A percentile compares a stretch with the other conserved stretches of the same genome.
Evolutionary conservation across 2,329 filamentous ascomycete species (phyloP).

Genomic region (Ascochyta pisi): DNA sequence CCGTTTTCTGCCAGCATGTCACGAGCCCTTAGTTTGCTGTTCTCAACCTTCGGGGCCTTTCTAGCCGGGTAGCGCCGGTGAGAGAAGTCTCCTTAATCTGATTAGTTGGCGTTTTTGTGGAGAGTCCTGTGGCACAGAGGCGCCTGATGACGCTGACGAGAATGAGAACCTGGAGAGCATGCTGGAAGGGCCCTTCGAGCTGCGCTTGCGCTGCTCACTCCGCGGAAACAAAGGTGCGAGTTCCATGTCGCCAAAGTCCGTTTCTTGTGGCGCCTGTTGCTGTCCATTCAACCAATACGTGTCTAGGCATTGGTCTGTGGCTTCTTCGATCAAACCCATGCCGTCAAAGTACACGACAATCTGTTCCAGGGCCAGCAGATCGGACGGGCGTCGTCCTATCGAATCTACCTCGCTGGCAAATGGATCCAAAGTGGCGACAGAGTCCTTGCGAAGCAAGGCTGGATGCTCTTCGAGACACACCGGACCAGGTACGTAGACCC

Average conservation of each 20-base stretch:
- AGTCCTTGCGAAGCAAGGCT: conserved; percentile 47
- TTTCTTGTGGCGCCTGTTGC: conserved; percentile 11
- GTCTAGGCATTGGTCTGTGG: conserved; percentile 40
- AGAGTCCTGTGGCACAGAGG: conserved; percentile 18
- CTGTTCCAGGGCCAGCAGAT: conserved; percentile 44
- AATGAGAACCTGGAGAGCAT: conserved; percentile 28
- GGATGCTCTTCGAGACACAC: conserved; percentile 47
- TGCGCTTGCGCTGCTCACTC: conserved; percentile 9
- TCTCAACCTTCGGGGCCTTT: conserved; percentile 19
- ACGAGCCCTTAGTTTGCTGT: conserved; percentile 20
- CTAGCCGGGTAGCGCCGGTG: conserved; percentile 28
- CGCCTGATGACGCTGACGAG: conserved; percentile 31
- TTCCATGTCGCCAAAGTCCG: conserved; percentile 17
- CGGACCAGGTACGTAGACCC: conserved; percentile 51
- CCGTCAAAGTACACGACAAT: conserved; percentile 53
- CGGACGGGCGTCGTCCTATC: conserved; percentile 29
- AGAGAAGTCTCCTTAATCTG: conserved; percentile 32
- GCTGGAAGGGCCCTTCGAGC: conserved; percentile 3
- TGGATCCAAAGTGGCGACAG: conserved; percentile 49
- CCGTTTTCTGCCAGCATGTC: conserved; percentile 7
- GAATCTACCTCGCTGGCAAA: conserved; percentile 35
- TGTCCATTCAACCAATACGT: conserved; percentile 38
- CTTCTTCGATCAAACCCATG: conserved; percentile 44
- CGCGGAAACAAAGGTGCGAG: conserved; percentile 5
- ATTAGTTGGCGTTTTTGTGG: conserved; percentile 30